Evolutionary conservation across 306 rosid species (phyloP).

Genomic region (Alnus glutinosa): DNA sequence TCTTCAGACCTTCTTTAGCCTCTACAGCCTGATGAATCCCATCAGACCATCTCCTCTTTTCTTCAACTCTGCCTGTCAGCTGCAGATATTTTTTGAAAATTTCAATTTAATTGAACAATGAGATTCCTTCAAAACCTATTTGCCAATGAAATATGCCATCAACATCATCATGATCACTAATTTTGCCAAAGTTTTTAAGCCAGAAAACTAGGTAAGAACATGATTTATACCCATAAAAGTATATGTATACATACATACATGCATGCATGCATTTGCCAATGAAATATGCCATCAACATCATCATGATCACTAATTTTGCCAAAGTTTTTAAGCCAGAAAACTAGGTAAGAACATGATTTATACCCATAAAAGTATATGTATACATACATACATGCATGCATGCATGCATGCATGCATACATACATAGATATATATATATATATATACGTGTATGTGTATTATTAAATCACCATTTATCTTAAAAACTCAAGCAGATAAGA

Average conservation of each 20-base stretch:
- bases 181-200: not conserved
- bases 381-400: no score
- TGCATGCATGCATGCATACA: no score
- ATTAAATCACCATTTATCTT: no score
- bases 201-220: not conserved
- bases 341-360: not conserved
- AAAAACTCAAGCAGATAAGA: no score
- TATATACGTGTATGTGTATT: no score
- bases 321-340: not conserved
- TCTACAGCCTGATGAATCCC: conserved; percentile 99
- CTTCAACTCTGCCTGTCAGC: conserved; percentile 97
- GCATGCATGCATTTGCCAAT: not conserved
- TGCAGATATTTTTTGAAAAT: conserved; percentile 35
- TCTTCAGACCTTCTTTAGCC: conserved; percentile 95
- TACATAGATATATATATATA: no score
- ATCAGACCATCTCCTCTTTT: conserved; percentile 98
- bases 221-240: not conserved
- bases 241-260: no score
- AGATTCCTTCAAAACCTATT: not conserved
- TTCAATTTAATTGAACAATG: conserved; percentile 19
- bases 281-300: conserved; percentile 1
- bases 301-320: not conserved
- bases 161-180: not conserved
- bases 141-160: not conserved
- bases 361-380: not conserved